Evolutionary conservation across 495 filamentous ascomycete genomes (phyloP), one percentile per base, ranked within the genome.

Genomic region (Pseudevernia furfuracea): DNA sequence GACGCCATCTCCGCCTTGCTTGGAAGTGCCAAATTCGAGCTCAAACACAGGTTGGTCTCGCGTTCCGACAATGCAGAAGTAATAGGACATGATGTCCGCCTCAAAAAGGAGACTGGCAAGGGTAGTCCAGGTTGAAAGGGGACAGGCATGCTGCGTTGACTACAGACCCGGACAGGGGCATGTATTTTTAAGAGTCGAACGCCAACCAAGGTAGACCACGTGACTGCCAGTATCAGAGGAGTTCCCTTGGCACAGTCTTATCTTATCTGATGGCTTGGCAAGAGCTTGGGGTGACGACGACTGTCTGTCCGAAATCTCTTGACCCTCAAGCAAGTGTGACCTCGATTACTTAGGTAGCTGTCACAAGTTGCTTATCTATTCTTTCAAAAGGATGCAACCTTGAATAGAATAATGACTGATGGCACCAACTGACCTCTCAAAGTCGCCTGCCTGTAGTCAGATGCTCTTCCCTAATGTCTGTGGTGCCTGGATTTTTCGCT

Each of bases 31-130:
- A 77, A 98, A 97, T 68, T 95, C 91, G 74, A 92, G 83, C 76
- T 95, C 91, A 80, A 97, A 98, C 63, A 97, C 84, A 25, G 94
- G 92, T 73, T 90, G 92, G 75, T 98, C 94, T 59, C 89, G 88
- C 5, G 93, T 95, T 71, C 91, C 92, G 73, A 97, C 82, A 63
- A 98, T 95, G 70, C 88, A 87, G 76, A 97, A 97, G 80, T 96
- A 96, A 82, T 96, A 97, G 62, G 91, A 96, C 92, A 97, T 96
- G 14, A 17, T 19, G 46, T 53, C 12, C 10, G 8, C 28, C 11
- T 53, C 25, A 53, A 15, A 7, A 17, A 2, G 49, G 3, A 32
- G 49, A 19, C 4, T 53, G 23, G 49, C 14, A 8, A 7, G 49
- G 19, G 14, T 7, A 15, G 4, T 17, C 19, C 10, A 10, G 59